Percentiles rank a stretch among this genome's conserved stretches.
phyloP scores from a whole-genome alignment of 1,139 yeast genomes.

The Geotrichum citri-aurantii region DNA sequence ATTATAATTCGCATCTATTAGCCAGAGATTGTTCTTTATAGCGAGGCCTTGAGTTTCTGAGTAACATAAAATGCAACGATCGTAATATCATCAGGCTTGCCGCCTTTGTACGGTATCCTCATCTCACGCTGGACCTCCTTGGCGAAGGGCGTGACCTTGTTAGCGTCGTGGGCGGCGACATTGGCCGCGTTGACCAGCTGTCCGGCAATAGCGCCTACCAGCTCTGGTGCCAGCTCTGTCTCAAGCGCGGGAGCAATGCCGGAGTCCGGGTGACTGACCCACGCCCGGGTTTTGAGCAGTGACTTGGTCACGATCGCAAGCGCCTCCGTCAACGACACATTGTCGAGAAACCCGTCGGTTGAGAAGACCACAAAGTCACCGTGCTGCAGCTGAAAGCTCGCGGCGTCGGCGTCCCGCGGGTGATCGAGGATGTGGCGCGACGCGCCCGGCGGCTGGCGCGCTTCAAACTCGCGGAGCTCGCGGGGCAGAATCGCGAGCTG shows the following conservation, averaged over 20 bases:
- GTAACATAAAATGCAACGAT: slow-evolving; percentile 54
- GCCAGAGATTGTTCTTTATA: neutral
- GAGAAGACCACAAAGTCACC: slow-evolving; percentile 79
- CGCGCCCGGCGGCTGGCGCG: slow-evolving; percentile 36
- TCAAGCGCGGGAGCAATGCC: slow-evolving; percentile 18
- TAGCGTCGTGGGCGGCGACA: slow-evolving; percentile 61
- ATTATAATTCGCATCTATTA: too few relatives aligned
- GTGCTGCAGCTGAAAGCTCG: slow-evolving; percentile 36
- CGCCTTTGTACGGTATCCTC: slow-evolving; percentile 71
- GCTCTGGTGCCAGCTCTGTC: slow-evolving; percentile 28
- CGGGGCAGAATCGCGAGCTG: slow-evolving; percentile 83
- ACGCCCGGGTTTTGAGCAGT: slow-evolving; percentile 25
- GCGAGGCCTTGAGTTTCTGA: slow-evolving; percentile 10
- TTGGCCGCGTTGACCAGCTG: slow-evolving; percentile 64
- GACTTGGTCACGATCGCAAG: slow-evolving; percentile 40
- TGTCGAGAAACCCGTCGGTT: slow-evolving; percentile 92
- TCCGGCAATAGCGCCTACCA: slow-evolving; percentile 41
- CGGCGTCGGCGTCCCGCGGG: slow-evolving; percentile 45
- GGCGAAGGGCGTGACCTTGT: slow-evolving; percentile 80
- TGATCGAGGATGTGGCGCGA: slow-evolving; percentile 54
- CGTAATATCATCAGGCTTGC: slow-evolving; percentile 93
- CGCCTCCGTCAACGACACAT: slow-evolving; percentile 68
- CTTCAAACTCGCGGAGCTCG: slow-evolving; percentile 49
- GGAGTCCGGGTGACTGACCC: slow-evolving; percentile 17
- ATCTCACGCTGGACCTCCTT: slow-evolving; percentile 55